phyloP scores from a whole-genome alignment of 768 basidiomycete genomes.

The Naganishia randhawae region DNA sequence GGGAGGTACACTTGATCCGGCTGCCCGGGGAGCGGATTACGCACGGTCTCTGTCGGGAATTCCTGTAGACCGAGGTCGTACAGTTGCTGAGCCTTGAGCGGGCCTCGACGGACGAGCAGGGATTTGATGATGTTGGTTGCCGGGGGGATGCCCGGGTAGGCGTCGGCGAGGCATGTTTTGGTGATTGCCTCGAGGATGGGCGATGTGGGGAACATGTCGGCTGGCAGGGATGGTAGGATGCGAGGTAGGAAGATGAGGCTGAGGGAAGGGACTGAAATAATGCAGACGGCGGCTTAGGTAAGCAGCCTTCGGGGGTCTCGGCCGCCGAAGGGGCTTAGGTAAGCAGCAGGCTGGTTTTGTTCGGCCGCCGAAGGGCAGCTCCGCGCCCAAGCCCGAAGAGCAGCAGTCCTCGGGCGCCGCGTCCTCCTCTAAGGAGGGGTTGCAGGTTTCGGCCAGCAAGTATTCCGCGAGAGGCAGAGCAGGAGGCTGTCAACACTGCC shows the following conservation, averaged over 20 bases:
- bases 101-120: conserved; percentile 26
- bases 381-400: too few relatives aligned
- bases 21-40: conserved; percentile 26
- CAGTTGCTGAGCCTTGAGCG: conserved; percentile 33
- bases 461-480: too few relatives aligned
- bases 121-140: conserved; percentile 24
- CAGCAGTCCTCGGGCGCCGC: too few relatives aligned
- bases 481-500: too few relatives aligned
- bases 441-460: too few relatives aligned
- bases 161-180: conserved; percentile 14
- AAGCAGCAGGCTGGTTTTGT: too few relatives aligned
- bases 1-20: conserved; percentile 29
- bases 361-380: too few relatives aligned
- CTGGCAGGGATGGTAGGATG: background rate
- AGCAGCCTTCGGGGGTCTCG: background rate
- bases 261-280: background rate
- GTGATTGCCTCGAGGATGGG: conserved; percentile 14
- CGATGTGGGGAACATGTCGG: conserved; percentile 7
- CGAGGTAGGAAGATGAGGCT: background rate
- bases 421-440: too few relatives aligned
- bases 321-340: too few relatives aligned
- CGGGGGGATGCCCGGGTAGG: conserved; percentile 10
- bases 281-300: background rate
- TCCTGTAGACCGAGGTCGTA: conserved; percentile 33
- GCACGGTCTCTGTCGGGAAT: conserved; percentile 25